Evolutionary conservation across 1,139 yeast species (phyloP), one percentile per base, ranked within the genome.

Genomic region (Zygosaccharomyces pseudobailii): DNA sequence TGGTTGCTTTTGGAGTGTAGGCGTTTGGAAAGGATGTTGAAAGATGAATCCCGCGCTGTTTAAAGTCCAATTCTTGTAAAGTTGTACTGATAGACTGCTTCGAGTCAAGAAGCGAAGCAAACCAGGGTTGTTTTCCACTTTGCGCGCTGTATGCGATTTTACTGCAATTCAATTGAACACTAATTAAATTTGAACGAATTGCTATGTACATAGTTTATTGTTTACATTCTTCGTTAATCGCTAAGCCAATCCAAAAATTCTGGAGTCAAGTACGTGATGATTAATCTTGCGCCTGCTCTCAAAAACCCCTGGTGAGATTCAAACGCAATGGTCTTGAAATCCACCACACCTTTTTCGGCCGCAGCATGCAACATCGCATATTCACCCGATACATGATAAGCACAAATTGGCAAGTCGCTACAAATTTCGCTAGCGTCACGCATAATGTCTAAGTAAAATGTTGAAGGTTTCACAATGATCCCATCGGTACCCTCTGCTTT

Each of bases 281-380:
- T 80, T 58, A 92, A 71, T 62, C 92, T 80, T 19, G 98, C 97
- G 47, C 99, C 99, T 1, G 99, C 98, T 68, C 99, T 79, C 56
- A 92, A 74, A 61, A 87, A 83, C 2, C 98, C 97, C 55, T 87
- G 76, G 58, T 92, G 96, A 45, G 95, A 75, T 70, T 92, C 99
- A 62, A 86, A 87, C 0, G 97, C 98, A 69, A 92, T 85, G 6
- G 80, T 75, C 68, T 88, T 85, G 68, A 94, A 75, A 66, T 92
- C 97, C 51, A 84, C 87, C 48, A 90, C 78, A 23, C 95, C 96
- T 74, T 90, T 90, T 60, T 90, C 97, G 27, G 97, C 97, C 43
- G 97, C 98, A 7, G 98, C 98, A 65, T 90, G 96, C 55, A 92
- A 72, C 98, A 94, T 92, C 42, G 98, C 97, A 65, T 80, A 92